Percentiles rank a stretch among this genome's conserved stretches.
These are phyloP conservation scores for Neofusicoccum sp. DNA, from an alignment of 2,329 filamentous ascomycete species.

Conservation along the genomic window DNA sequence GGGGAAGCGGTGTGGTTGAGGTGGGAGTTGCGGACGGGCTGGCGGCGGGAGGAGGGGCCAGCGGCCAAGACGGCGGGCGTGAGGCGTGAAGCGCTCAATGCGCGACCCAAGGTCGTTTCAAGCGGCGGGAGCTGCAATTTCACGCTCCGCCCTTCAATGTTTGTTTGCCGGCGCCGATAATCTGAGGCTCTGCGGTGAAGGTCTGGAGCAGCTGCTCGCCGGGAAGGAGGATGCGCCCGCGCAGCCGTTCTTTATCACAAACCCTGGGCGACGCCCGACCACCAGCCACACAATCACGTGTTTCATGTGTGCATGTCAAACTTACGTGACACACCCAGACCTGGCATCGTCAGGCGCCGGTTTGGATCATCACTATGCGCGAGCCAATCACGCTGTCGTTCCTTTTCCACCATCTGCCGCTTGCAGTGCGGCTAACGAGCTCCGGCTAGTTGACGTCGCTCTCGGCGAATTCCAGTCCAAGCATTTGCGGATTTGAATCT, in stretches of 20 bases:
- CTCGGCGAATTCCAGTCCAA: too few relatives aligned
- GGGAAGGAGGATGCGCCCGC: neutral
- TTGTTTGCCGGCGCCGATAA: neutral
- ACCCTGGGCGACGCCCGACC: neutral
- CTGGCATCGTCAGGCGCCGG: too few relatives aligned
- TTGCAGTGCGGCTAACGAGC: too few relatives aligned
- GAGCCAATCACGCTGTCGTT: too few relatives aligned
- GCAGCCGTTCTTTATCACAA: constrained; percentile 9
- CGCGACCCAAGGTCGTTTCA: constrained; percentile 5
- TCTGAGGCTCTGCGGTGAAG: neutral
- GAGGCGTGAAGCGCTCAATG: constrained; percentile 16
- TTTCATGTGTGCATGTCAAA: neutral
- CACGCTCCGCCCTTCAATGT: neutral
- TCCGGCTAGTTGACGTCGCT: too few relatives aligned
- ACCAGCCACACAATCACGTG: constrained; percentile 14
- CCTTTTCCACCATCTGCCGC: too few relatives aligned
- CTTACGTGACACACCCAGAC: neutral
- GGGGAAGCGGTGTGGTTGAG: constrained; percentile 10
- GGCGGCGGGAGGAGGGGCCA: constrained; percentile 11
- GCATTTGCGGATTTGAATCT: too few relatives aligned
- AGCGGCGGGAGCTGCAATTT: neutral
- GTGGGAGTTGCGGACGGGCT: constrained; percentile 9
- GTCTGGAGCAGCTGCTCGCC: neutral
- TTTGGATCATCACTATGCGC: too few relatives aligned
- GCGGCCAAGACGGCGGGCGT: constrained; percentile 11